These are phyloP conservation scores for Pseudogymnoascus sp. DNA, from an alignment of 2,329 filamentous ascomycete genomes.

Conservation along the genomic window DNA sequence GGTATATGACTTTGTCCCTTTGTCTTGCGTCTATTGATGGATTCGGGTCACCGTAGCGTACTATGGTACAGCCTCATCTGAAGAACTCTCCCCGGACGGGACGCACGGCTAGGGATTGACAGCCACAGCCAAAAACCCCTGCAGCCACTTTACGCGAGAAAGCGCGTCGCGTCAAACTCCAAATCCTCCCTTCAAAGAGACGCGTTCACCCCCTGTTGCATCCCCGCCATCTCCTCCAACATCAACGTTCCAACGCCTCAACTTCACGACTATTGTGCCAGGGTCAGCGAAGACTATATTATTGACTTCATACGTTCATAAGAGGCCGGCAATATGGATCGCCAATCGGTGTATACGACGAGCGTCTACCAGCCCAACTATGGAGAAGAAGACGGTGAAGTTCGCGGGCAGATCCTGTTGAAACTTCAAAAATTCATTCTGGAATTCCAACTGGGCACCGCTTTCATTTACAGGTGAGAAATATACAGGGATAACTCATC, in stretches of 20 bases:
- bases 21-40: neutral
- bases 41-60: neutral
- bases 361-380: conserved; percentile 67
- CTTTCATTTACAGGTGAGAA: conserved; percentile 81
- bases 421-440: conserved; percentile 86
- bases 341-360: conserved; percentile 76
- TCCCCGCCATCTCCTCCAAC: neutral
- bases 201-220: neutral
- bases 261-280: neutral
- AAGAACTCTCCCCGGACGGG: neutral
- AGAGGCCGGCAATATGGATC: conserved; percentile 52
- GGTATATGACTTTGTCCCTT: neutral
- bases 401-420: conserved; percentile 63
- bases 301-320: conserved; percentile 1
- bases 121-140: neutral
- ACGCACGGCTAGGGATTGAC: neutral
- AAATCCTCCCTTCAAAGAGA: neutral
- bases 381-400: conserved; percentile 56
- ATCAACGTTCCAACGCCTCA: neutral
- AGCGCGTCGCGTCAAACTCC: conserved; percentile 10
- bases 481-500: neutral
- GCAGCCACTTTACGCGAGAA: conserved; percentile 11
- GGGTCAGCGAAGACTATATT: neutral
- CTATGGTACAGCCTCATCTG: neutral
- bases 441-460: conserved; percentile 87